A percentile compares a stretch with the other conserved stretches of the same genome.
Conservation (phyloP, 129 eudicot species). For the Silybum marianum region DNA sequence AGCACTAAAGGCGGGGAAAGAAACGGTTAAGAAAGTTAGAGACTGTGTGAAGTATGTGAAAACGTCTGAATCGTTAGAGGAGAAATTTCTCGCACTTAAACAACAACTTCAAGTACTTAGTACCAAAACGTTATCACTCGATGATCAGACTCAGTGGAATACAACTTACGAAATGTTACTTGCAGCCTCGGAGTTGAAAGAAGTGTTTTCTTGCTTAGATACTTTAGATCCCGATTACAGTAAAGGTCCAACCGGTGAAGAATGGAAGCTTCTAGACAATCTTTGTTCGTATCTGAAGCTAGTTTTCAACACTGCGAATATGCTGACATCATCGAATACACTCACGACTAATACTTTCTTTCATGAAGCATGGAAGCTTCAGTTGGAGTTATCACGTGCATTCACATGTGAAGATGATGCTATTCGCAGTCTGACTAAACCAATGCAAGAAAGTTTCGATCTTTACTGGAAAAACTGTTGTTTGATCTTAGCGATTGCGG, state of each 20-base stretch:
- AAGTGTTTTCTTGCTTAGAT: slow-evolving; percentile 88
- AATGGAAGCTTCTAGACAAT: slow-evolving; percentile 69
- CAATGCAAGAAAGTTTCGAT: slow-evolving; percentile 76
- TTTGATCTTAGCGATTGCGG: slow-evolving; percentile 78
- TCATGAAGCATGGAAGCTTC: slow-evolving; percentile 98
- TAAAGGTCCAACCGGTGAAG: slow-evolving; percentile 66
- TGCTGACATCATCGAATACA: slow-evolving; percentile 50
- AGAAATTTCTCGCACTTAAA: slow-evolving; percentile 71
- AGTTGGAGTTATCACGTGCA: slow-evolving; percentile 78
- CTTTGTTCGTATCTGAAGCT: slow-evolving; percentile 60
- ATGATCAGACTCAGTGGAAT: slow-evolving; percentile 83
- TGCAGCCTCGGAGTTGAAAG: slow-evolving; percentile 85
- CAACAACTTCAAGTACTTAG: slow-evolving; percentile 90
- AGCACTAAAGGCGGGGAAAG: slow-evolving; percentile 49
- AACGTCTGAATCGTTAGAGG: slow-evolving; percentile 80
- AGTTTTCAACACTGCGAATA: slow-evolving; percentile 62
- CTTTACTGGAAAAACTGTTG: slow-evolving; percentile 76
- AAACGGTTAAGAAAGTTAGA: slow-evolving; percentile 68
- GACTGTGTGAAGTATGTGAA: slow-evolving; percentile 89
- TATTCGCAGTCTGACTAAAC: slow-evolving; percentile 46
- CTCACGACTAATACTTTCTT: slow-evolving; percentile 78
- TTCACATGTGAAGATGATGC: slow-evolving; percentile 62
- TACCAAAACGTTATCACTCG: slow-evolving; percentile 61
- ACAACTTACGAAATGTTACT: slow-evolving; percentile 84
- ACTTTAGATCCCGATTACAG: slow-evolving; percentile 70